These are phyloP conservation scores for Chrysochromulina tobinii DNA, from an alignment of 78 protist genomes.

Conservation along the genomic window DNA sequence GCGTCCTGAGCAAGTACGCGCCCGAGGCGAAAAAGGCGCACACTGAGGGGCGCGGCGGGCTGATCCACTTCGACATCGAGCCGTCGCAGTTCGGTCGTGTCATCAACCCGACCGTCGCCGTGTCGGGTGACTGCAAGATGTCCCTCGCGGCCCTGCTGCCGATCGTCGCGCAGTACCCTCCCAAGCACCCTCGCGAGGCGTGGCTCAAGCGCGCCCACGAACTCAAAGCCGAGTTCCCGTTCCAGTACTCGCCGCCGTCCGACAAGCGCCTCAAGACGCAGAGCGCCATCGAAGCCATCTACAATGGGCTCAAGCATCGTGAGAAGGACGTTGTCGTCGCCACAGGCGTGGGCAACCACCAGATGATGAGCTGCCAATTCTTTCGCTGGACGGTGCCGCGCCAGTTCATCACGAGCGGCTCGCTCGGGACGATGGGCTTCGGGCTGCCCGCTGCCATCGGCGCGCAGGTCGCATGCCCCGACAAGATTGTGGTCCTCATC, in stretches of 20 bases:
- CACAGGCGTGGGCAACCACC: conserved; percentile 50
- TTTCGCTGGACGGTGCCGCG: conserved; percentile 60
- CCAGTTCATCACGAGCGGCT: conserved; percentile 57
- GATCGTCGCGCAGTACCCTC: neutral
- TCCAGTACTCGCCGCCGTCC: conserved; percentile 1
- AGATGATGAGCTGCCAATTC: conserved; percentile 39
- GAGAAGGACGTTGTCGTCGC: conserved; percentile 13
- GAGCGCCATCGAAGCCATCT: neutral
- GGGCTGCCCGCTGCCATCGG: conserved; percentile 52
- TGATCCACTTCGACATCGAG: conserved; percentile 68
- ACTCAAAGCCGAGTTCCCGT: conserved; percentile 43
- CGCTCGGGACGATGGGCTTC: conserved; percentile 74
- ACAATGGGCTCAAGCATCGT: neutral
- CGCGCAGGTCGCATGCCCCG: conserved; percentile 62
- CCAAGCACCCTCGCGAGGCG: too few species aligned
- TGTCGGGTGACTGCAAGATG: conserved; percentile 55
- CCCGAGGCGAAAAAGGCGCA: conserved; percentile 63
- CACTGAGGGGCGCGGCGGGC: conserved; percentile 53
- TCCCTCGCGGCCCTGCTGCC: conserved; percentile 42
- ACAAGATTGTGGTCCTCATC: conserved; percentile 58
- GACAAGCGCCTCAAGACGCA: conserved; percentile 24
- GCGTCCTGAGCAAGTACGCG: conserved; percentile 50
- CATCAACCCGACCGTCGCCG: conserved; percentile 41
- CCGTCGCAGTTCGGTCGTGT: conserved; percentile 48
- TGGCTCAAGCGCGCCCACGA: neutral